phyloP scores from a whole-genome alignment of 2,329 filamentous ascomycete species.

The Paraphaeosphaeria minitans region DNA sequence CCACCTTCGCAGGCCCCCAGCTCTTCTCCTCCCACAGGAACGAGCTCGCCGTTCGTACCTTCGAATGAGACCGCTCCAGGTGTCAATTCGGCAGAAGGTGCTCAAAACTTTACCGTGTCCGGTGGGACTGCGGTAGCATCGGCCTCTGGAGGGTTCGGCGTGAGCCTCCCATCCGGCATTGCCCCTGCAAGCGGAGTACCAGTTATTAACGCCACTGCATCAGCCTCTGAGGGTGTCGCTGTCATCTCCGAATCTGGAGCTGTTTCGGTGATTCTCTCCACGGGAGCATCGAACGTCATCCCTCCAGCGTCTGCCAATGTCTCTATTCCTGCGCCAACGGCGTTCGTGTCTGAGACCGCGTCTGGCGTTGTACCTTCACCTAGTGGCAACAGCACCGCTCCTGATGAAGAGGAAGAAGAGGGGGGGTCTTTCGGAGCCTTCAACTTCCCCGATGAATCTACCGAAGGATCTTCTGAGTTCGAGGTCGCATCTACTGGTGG shows the following conservation, averaged over 20 bases:
- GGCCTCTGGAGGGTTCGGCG: constrained; percentile 12
- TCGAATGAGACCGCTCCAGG: background rate
- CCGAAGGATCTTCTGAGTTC: constrained; percentile 10
- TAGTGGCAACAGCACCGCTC: constrained; percentile 1
- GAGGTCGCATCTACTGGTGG: constrained; percentile 5
- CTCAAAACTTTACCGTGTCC: constrained; percentile 16
- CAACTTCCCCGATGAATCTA: background rate
- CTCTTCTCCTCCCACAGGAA: constrained; percentile 11
- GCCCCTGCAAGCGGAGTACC: constrained; percentile 4
- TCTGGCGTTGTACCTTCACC: constrained; percentile 1
- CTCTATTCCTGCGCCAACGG: background rate
- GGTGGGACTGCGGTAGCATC: constrained; percentile 18
- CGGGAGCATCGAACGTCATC: background rate
- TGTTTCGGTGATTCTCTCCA: background rate
- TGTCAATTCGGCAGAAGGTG: constrained; percentile 9
- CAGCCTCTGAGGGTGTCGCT: background rate
- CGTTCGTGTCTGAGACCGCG: background rate
- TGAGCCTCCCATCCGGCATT: constrained; percentile 16
- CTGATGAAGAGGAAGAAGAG: background rate
- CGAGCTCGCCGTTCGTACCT: background rate
- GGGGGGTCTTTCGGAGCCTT: background rate
- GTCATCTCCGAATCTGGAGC: background rate
- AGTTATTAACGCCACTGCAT: background rate
- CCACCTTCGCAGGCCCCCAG: constrained; percentile 1
- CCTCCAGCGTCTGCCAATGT: constrained; percentile 6